Evolutionary conservation across 164 flowering plant species (phyloP), one percentile per base, ranked within the genome.

Genomic region (Kingdonia uniflora): DNA sequence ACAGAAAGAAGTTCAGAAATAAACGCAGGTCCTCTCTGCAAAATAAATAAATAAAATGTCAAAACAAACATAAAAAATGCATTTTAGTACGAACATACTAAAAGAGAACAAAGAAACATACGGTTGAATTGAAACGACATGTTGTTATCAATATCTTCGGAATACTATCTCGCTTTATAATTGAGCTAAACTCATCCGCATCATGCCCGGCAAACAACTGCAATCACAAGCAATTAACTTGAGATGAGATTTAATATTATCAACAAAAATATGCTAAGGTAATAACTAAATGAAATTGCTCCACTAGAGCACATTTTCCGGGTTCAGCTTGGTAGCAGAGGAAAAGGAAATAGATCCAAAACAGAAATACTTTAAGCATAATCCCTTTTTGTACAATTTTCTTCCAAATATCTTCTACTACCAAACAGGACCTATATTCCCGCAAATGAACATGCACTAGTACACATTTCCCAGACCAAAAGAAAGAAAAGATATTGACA

Each of bases 21-120:
- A 65, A 92, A 88, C 19, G 74, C 91, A 52, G 96, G 99, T 41
- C 96, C 96, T 61, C 95, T 82, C 98, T 90, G 85, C 43, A 73
- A 35, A 57, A 20, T 47, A 38, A 65, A 39, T 38, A 19, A 53
- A 39, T 40, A 42, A 17, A 37, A 14, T 42, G 37, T 41, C 14
- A 45, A 42, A n/a, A 49, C 13, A 12, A 49, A 23, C 19, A 39
- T n/a, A 42, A 10, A 24, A 22, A 22, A 12, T 21, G n/a, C 26
- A 21, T 23, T 47, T 19, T 19, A 14, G 14, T 11, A 47, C 17
- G 48, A 2, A 44, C 19, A 8, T 17, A 57, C 16, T n/a, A 35
- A 16, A 6, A 7, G 24, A 51, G 13, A 12, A 22, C 6, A 42
- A 22, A 55, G 49, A 40, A 54, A 59, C 87, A 48, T 81, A 90